Base-by-base conservation (phyloP, 192 early-diverging fungal species). In the Backusella liffmaniae region DNA sequence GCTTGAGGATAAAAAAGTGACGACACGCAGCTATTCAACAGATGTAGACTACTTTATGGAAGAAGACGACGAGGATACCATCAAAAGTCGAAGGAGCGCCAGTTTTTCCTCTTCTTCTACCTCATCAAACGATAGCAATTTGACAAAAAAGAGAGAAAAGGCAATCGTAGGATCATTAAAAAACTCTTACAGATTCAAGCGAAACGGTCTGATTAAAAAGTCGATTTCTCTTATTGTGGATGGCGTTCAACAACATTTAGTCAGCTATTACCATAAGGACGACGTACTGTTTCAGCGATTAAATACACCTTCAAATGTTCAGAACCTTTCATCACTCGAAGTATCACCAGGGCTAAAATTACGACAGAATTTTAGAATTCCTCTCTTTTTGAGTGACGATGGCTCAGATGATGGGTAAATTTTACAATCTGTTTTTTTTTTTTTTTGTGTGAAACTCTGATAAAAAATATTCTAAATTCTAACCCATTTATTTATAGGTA, bases 141-240 rank as follows among this genome's bases (percentile, higher is more conserved):
- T 71, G 41, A 72, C 29, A 71, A 73, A 35, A 79, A 85, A 69
- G 82, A 81, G 29, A 72, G 86, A 89, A 74, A 81, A 87, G 7
- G 84, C 89, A 32, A 42, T 89, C 1, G 84, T 87, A 68, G 86
- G 86, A 16, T 85, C 85, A 23, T 73, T 87, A 39, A 86, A 84
- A 15, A 87, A 85, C 67, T 84, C 85, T 39, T 90, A 88, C 66
- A 75, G 80, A 26, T 90, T 87, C 46, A 91, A 92, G 72, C 77
- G 77, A 41, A 83, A 86, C 68, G 93, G 93, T 1, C 79, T 94
- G 37, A 86, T 93, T n/a, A 94, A 94, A 69, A 92, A 93, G 73
- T 91, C 92, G 32, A 92, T 94, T 80, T 94, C 93, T 13, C 83
- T 94, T 62, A 74, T 88, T 10, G 88, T 93, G 37, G 84, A 88